A percentile compares a stretch with the other conserved stretches of the same genome.
These are phyloP conservation scores for Claviceps cyperi DNA, from an alignment of 2,329 filamentous ascomycete species.

Conservation along the genomic window DNA sequence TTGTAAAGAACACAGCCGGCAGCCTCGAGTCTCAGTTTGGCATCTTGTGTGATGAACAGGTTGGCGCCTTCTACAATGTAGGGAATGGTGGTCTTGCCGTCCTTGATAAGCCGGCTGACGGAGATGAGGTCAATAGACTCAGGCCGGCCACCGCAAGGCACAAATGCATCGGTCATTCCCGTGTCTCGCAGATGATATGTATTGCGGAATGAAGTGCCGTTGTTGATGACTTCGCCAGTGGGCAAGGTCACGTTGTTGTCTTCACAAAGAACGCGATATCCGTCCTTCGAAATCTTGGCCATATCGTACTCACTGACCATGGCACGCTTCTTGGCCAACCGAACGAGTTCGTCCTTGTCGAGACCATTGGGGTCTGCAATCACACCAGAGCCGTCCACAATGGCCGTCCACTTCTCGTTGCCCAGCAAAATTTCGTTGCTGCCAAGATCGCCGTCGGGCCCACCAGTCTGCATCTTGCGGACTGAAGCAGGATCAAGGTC, in stretches of 20 bases:
- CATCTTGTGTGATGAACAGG: constrained; percentile 96
- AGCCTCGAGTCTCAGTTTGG: constrained; percentile 85
- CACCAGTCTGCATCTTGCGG: constrained; percentile 92
- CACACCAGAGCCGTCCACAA: constrained; percentile 94
- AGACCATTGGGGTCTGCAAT: constrained; percentile 86
- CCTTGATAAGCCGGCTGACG: constrained; percentile 74
- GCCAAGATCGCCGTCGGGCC: constrained; percentile 88
- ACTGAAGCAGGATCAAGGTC: constrained; percentile 75
- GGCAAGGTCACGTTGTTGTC: constrained; percentile 82
- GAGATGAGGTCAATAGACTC: constrained; percentile 91
- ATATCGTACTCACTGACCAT: constrained; percentile 86
- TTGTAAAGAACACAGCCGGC: constrained; percentile 96
- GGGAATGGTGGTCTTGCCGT: constrained; percentile 75
- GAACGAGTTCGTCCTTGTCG: constrained; percentile 66
- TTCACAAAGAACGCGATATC: constrained; percentile 85
- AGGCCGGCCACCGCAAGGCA: constrained; percentile 89
- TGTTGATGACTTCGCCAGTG: constrained; percentile 70
- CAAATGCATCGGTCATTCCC: constrained; percentile 72
- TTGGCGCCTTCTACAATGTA: constrained; percentile 98
- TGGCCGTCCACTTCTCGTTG: constrained; percentile 87
- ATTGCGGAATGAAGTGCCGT: constrained; percentile 93
- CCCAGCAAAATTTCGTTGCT: constrained; percentile 95
- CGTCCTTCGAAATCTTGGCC: constrained; percentile 71
- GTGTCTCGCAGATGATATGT: constrained; percentile 81
- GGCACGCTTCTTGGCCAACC: constrained; percentile 68